phyloP scores from a whole-genome alignment of 208 protist genomes.

The Wallacemonas rigidus region DNA sequence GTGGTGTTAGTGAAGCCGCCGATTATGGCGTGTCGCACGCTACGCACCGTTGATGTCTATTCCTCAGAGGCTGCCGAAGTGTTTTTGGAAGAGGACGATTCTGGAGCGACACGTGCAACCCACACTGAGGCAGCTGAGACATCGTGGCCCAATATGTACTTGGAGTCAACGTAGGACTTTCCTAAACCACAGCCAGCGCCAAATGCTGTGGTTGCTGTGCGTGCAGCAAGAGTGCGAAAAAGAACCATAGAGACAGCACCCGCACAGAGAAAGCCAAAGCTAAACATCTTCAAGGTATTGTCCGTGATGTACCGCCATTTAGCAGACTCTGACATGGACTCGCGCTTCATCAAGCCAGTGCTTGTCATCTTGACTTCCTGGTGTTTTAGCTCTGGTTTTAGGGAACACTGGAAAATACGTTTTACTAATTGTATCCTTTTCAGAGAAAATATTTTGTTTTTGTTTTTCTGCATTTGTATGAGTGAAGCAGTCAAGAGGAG shows the following conservation, averaged over 20 bases:
- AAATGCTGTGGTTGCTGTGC: slow-evolving; percentile 60
- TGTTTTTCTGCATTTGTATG: background rate
- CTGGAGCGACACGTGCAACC: slow-evolving; percentile 53
- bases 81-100: slow-evolving; percentile 16
- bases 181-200: slow-evolving; percentile 82
- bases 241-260: slow-evolving; percentile 62
- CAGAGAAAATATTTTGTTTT: background rate
- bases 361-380: slow-evolving; percentile 21
- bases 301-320: slow-evolving; percentile 83
- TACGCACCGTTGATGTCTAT: background rate
- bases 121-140: slow-evolving; percentile 63
- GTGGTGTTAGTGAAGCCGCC: no score
- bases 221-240: slow-evolving; percentile 60
- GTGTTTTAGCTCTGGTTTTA: background rate
- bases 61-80: background rate
- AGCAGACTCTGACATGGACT: slow-evolving; percentile 72
- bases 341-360: slow-evolving; percentile 44
- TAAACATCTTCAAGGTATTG: slow-evolving; percentile 76
- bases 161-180: slow-evolving; percentile 82
- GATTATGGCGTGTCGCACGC: no score
- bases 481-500: no score
- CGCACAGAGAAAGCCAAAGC: slow-evolving; percentile 72
- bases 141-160: slow-evolving; percentile 86
- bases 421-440: background rate
- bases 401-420: background rate